These are phyloP conservation scores for Hansenula lynferdii DNA, from an alignment of 1,139 yeast genomes.

Conservation along the genomic window DNA sequence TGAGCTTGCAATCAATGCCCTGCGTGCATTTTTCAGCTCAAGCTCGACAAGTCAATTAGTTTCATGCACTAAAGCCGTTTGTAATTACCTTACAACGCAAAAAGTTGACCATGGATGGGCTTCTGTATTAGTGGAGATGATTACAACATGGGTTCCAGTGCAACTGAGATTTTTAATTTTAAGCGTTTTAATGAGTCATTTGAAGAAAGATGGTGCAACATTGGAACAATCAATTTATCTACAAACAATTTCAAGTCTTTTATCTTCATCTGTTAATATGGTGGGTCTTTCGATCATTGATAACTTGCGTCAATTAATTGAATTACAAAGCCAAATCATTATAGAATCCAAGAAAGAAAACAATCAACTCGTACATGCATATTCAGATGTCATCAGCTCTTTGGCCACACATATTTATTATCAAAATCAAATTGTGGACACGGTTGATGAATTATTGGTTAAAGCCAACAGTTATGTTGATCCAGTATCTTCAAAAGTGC, in stretches of 20 bases:
- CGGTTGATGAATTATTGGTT: conserved; percentile 51
- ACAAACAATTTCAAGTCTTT: conserved; percentile 54
- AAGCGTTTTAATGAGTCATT: conserved; percentile 32
- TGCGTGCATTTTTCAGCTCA: conserved; percentile 47
- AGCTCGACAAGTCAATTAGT: conserved; percentile 44
- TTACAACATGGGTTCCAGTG: conserved; percentile 82
- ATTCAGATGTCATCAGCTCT: conserved; percentile 47
- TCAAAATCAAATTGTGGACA: conserved; percentile 75
- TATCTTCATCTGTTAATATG: conserved; percentile 78
- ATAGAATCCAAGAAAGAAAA: conserved; percentile 2
- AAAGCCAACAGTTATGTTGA: conserved; percentile 18
- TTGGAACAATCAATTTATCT: conserved; percentile 43
- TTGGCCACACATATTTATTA: conserved; percentile 72
- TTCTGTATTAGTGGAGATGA: conserved; percentile 51
- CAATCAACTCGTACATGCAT: conserved; percentile 21
- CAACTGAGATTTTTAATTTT: conserved; percentile 76
- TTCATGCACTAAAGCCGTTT: conserved; percentile 41
- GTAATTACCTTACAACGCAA: conserved; percentile 30
- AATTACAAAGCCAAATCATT: conserved; percentile 43
- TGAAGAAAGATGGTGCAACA: conserved; percentile 16
- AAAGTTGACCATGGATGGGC: conserved; percentile 40
- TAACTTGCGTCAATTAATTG: conserved; percentile 57
- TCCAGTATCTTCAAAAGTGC: not conserved
- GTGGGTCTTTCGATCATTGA: conserved; percentile 87
- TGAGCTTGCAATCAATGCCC: conserved; percentile 35